These are phyloP conservation scores for Candida awuae DNA, from an alignment of 805 yeast genomes.

Conservation along the genomic window DNA sequence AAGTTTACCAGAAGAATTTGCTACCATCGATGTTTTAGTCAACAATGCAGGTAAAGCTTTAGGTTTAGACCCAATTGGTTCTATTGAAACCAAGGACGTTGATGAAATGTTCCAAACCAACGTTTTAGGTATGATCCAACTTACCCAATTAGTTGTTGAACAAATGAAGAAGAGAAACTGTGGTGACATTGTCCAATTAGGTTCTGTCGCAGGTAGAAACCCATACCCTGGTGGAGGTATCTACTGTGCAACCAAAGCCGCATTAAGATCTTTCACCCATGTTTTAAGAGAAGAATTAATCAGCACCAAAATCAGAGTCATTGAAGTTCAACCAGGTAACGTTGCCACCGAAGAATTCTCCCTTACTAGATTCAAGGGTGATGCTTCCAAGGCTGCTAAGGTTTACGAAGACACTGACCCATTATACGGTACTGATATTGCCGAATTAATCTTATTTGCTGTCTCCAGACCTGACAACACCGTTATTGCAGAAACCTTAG, in stretches of 20 bases:
- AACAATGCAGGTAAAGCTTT: slow-evolving; percentile 77
- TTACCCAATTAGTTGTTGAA: slow-evolving; percentile 74
- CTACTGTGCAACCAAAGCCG: slow-evolving; percentile 70
- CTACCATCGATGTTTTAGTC: slow-evolving; percentile 55
- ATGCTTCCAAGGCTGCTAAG: slow-evolving; percentile 47
- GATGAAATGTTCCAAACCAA: slow-evolving; percentile 76
- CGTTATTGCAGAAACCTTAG: slow-evolving; percentile 71
- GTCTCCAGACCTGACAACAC: slow-evolving; percentile 62
- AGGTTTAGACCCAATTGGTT: slow-evolving; percentile 73
- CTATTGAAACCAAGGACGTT: slow-evolving; percentile 55
- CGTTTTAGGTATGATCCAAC: slow-evolving; percentile 73
- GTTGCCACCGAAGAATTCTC: slow-evolving; percentile 72
- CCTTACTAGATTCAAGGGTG: slow-evolving; percentile 56
- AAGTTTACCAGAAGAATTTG: slow-evolving; percentile 37
- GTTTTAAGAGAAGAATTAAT: slow-evolving; percentile 52
- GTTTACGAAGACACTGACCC: slow-evolving; percentile 66
- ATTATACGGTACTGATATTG: slow-evolving; percentile 64
- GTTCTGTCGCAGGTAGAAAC: slow-evolving; percentile 74
- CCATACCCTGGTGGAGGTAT: slow-evolving; percentile 74
- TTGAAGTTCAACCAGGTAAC: slow-evolving; percentile 72
- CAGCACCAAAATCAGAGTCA: slow-evolving; percentile 50
- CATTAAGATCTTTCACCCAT: slow-evolving; percentile 63
- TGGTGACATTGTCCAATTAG: slow-evolving; percentile 69
- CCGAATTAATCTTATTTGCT: slow-evolving; percentile 63
- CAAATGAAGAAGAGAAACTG: slow-evolving; percentile 59